Percentiles rank a stretch among this genome's conserved stretches.
phyloP scores from a whole-genome alignment of 805 yeast species.

The Sugiyamaella valdiviana region DNA sequence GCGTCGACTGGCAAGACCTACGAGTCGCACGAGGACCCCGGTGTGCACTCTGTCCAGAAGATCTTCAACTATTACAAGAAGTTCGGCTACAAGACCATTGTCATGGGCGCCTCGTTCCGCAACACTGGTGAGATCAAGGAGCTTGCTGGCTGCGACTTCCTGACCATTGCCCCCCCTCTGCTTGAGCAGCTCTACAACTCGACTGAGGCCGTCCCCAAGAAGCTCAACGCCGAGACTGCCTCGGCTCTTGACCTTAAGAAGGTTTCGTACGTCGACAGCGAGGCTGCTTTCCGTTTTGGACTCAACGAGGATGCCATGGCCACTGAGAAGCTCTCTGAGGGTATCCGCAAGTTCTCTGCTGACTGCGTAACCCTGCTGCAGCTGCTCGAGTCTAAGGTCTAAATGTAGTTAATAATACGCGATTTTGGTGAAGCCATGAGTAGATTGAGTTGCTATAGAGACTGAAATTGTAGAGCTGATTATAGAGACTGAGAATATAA shows the following conservation, averaged over 20 bases:
- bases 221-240: slow-evolving; percentile 67
- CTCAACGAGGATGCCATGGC: slow-evolving; percentile 98
- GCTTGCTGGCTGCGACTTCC: slow-evolving; percentile 92
- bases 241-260: slow-evolving; percentile 49
- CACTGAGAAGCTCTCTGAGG: slow-evolving; percentile 94
- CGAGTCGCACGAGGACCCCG: slow-evolving; percentile 82
- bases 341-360: slow-evolving; percentile 94
- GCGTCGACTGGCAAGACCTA: slow-evolving; percentile 85
- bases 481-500: no score
- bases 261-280: slow-evolving; percentile 78
- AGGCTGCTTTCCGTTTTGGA: slow-evolving; percentile 80
- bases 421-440: background rate
- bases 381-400: slow-evolving; percentile 20
- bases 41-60: slow-evolving; percentile 81
- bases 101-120: slow-evolving; percentile 99
- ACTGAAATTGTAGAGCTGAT: no score
- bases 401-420: slow-evolving; percentile 1
- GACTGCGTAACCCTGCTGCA: slow-evolving; percentile 75
- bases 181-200: slow-evolving; percentile 84
- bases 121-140: slow-evolving; percentile 92
- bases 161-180: slow-evolving; percentile 90
- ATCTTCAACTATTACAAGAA: slow-evolving; percentile 98
- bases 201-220: slow-evolving; percentile 69
- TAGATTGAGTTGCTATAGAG: no score
- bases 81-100: slow-evolving; percentile 92